Conservation (phyloP, 148 eudicot species). For the Diospyros kaki region DNA sequence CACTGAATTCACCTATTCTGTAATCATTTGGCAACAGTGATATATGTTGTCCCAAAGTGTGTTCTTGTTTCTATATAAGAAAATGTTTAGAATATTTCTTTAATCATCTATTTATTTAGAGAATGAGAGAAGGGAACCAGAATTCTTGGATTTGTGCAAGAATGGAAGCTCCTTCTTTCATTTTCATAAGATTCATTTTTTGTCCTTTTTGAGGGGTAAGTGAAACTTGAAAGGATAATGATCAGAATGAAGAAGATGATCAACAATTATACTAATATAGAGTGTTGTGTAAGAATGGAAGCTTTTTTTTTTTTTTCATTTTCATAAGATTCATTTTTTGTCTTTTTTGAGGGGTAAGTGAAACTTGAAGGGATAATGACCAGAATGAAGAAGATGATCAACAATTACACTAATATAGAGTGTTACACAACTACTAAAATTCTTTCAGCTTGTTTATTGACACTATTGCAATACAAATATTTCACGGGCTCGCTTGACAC, state of each 20-base stretch:
- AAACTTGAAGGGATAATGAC: neutral
- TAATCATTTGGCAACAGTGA: too few relatives aligned
- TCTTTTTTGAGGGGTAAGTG: neutral
- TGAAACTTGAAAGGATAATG: neutral
- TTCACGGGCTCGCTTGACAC: neutral
- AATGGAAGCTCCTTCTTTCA: neutral
- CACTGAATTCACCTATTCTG: too few relatives aligned
- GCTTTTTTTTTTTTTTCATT: neutral
- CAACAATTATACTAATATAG: neutral
- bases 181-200: neutral
- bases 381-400: neutral
- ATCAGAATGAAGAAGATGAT: neutral
- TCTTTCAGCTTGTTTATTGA: neutral
- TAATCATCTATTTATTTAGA: neutral
- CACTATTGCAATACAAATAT: neutral
- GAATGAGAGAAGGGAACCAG: neutral
- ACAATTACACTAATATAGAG: neutral
- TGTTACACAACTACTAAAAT: neutral
- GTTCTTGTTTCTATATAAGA: too few relatives aligned
- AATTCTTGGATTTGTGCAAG: too few relatives aligned
- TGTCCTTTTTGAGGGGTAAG: neutral
- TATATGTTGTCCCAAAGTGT: too few relatives aligned
- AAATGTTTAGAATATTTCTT: too few relatives aligned
- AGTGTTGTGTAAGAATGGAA: neutral
- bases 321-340: neutral